Percentiles rank a stretch among this genome's conserved stretches.
phyloP scores from a whole-genome alignment of 208 protist genomes.

The Wallacemonas sp. region DNA sequence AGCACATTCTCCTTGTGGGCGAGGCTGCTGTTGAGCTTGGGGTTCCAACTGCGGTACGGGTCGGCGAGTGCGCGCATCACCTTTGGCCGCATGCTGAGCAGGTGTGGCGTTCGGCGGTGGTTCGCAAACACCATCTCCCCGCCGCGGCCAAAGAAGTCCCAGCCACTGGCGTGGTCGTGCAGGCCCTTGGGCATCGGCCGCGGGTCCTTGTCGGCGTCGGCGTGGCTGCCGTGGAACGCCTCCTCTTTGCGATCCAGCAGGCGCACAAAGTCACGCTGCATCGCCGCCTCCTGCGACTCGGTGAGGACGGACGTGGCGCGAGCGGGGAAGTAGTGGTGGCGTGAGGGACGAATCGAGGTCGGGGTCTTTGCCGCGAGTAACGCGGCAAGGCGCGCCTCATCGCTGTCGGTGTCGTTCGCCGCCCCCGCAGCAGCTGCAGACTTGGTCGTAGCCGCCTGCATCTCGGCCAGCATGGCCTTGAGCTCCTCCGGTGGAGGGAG shows the following conservation, averaged over 20 bases:
- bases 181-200: conserved; percentile 75
- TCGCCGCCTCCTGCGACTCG: conserved; percentile 43
- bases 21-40: conserved; percentile 71
- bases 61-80: conserved; percentile 77
- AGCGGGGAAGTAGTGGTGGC: conserved; percentile 27
- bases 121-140: conserved; percentile 88
- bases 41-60: conserved; percentile 82
- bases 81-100: conserved; percentile 80
- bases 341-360: conserved; percentile 24
- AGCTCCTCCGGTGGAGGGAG: conserved; percentile 27
- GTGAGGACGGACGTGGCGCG: conserved; percentile 45
- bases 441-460: neutral
- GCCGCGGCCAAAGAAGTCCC: conserved; percentile 80
- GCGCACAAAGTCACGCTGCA: conserved; percentile 37
- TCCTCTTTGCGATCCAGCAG: conserved; percentile 20
- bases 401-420: conserved; percentile 17
- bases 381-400: conserved; percentile 20
- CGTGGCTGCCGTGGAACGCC: conserved; percentile 30
- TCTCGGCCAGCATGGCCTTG: conserved; percentile 5
- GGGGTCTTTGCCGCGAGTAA: neutral
- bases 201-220: conserved; percentile 66
- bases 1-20: conserved; percentile 81
- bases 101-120: conserved; percentile 56
- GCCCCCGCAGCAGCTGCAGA: neutral
- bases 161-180: conserved; percentile 83